These are phyloP conservation scores for Ogataea naganishii DNA, from an alignment of 805 yeast genomes.

Conservation along the genomic window DNA sequence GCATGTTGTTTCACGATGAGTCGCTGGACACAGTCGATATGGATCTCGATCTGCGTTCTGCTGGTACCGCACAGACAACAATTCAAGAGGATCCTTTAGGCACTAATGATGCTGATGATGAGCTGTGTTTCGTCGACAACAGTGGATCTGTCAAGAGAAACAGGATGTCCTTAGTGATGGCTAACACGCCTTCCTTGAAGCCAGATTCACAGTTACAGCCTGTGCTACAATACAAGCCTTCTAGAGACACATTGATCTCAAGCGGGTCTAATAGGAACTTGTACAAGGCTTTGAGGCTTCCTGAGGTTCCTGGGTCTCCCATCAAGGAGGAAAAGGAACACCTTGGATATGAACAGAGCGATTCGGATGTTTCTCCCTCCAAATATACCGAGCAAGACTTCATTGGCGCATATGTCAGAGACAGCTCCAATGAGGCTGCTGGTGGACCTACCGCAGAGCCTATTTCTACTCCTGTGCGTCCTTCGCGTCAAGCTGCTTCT, in stretches of 20 bases:
- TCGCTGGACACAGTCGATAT: constrained; percentile 16
- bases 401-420: no score
- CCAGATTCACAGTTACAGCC: no score
- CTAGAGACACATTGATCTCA: constrained; percentile 35
- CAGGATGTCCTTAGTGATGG: constrained; percentile 21
- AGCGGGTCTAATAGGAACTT: constrained; percentile 25
- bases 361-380: constrained; percentile 18
- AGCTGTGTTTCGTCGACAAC: constrained; percentile 25
- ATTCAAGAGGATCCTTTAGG: not conserved
- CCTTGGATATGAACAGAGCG: constrained; percentile 11
- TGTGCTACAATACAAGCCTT: constrained; percentile 15
- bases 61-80: constrained; percentile 6
- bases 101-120: constrained; percentile 12
- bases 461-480: no score
- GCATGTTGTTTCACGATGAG: constrained; percentile 21
- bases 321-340: constrained; percentile 19
- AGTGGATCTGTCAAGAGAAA: constrained; percentile 14
- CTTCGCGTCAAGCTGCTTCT: no score
- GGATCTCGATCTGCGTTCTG: constrained; percentile 5
- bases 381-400: no score
- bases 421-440: no score
- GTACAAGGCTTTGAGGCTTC: constrained; percentile 40
- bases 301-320: constrained; percentile 34
- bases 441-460: no score
- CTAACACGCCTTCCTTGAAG: no score